Evolutionary conservation across 2,329 filamentous ascomycete species (phyloP), one percentile per base, ranked within the genome.

Genomic region (Bipolaris zeicola): DNA sequence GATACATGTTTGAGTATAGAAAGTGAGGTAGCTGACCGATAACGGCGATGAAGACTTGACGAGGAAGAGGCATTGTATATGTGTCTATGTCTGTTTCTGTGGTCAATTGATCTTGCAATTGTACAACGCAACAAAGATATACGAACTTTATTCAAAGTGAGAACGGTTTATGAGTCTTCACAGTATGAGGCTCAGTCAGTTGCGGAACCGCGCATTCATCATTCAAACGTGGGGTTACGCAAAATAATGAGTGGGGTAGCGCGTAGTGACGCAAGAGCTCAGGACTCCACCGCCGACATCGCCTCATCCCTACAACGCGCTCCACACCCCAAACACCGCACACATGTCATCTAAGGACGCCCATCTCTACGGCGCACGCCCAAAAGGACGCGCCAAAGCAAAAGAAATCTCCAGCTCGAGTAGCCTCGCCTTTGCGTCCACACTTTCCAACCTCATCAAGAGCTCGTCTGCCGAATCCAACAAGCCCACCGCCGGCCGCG

Each of bases 381-480:
- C 85, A 10, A 94, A 92, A 76, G 58, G 73, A 72, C 65, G 66
- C 53, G 57, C 62, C 31, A 77, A 79, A 67, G 84, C 84, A 70
- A 88, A 87, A 70, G 87, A 89, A 68, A 85, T 91, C 55, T 82
- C 83, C 18, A 86, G 87, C 16, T 85, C 92, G 16, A 89, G 87
- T 16, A 87, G 86, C 42, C 85, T 96, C 52, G 87, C 92, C 72
- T 98, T 99, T 79, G 87, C 90, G n/a, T 91, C 91, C 10, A 90
- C 95, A 63, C 86, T 98, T 61, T 89, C 90, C 66, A 90, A 88
- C 43, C 86, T 97, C 52, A 91, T 97, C 77, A 72, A 70, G 55
- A 60, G 79, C 59, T 79, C 82, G 33, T 75, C 82, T 22, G 63
- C 78, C 20, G 68, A 80, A 55, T 57, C 76, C 55, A 74, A 79